A percentile compares a stretch with the other conserved stretches of the same genome.
phyloP scores from a whole-genome alignment of 345 rosid genomes.

The Capsella bursapastoris region DNA sequence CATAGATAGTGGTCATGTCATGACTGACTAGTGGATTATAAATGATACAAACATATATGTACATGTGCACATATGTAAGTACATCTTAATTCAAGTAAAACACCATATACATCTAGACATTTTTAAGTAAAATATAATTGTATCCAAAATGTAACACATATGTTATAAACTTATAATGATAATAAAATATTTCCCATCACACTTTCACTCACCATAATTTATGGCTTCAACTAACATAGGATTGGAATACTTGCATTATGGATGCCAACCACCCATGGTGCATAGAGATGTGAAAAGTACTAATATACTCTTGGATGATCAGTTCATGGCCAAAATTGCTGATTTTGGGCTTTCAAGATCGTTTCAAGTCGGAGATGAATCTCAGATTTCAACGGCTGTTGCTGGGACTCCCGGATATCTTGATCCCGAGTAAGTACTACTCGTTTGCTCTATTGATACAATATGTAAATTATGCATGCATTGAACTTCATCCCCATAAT shows the following conservation, averaged over 20 bases:
- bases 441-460: too few species aligned
- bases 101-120: too few species aligned
- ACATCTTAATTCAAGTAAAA: too few species aligned
- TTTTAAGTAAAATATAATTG: too few species aligned
- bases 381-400: slow-evolving; percentile 23
- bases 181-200: background rate
- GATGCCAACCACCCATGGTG: slow-evolving; percentile 25
- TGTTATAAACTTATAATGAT: too few species aligned
- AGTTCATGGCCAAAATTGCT: slow-evolving; percentile 48
- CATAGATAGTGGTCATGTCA: too few species aligned
- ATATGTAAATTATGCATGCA: too few species aligned
- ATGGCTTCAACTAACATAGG: background rate
- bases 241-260: slow-evolving; percentile 30
- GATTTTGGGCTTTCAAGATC: slow-evolving; percentile 43
- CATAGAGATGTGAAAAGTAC: slow-evolving; percentile 33
- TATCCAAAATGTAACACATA: too few species aligned
- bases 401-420: slow-evolving; percentile 30
- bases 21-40: too few species aligned
- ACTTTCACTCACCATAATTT: too few species aligned
- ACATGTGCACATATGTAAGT: too few species aligned
- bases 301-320: slow-evolving; percentile 42
- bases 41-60: too few species aligned
- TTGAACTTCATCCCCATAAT: background rate
- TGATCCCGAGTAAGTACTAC: slow-evolving; percentile 38
- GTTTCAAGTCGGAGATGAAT: slow-evolving; percentile 26